Conservation (phyloP, 768 basidiomycete species). For the Lactarius psammicola region DNA sequence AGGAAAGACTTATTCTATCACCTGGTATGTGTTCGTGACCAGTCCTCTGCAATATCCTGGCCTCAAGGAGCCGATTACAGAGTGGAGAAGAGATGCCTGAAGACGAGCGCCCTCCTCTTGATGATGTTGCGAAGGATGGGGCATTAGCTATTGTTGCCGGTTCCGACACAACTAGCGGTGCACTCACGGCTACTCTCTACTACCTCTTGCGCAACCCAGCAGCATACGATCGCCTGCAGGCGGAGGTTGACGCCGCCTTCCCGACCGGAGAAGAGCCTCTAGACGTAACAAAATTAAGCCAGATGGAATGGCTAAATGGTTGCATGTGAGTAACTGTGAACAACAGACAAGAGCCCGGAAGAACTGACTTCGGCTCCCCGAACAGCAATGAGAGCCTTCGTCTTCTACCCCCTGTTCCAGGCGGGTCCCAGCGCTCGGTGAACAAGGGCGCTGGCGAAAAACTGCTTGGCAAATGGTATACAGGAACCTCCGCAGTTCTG, state of each 20-base stretch:
- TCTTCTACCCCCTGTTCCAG: conserved; percentile 4
- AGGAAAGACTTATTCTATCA: conserved; percentile 41
- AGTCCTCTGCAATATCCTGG: conserved; percentile 3
- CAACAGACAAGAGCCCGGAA: background rate
- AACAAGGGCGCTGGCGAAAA: background rate
- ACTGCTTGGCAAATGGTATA: conserved; percentile 8
- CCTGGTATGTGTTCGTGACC: conserved; percentile 34
- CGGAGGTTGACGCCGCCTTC: conserved; percentile 3
- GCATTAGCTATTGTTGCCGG: conserved; percentile 42
- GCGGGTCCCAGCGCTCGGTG: conserved; percentile 10
- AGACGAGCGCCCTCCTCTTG: background rate
- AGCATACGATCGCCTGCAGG: conserved; percentile 2
- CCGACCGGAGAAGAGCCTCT: conserved; percentile 7
- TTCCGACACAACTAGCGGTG: conserved; percentile 42
- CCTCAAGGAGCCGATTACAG: background rate
- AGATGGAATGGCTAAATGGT: conserved; percentile 13
- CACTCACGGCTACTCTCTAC: conserved; percentile 37
- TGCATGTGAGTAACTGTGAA: conserved; percentile 10
- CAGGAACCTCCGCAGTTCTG: background rate
- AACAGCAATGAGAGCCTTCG: conserved; percentile 9
- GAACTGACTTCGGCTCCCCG: background rate
- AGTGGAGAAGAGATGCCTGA: background rate
- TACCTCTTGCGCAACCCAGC: conserved; percentile 37
- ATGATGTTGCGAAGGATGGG: conserved; percentile 37
- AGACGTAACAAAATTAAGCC: background rate